phyloP scores from a whole-genome alignment of 208 protist genomes.

The Naegleria lovaniensis region DNA sequence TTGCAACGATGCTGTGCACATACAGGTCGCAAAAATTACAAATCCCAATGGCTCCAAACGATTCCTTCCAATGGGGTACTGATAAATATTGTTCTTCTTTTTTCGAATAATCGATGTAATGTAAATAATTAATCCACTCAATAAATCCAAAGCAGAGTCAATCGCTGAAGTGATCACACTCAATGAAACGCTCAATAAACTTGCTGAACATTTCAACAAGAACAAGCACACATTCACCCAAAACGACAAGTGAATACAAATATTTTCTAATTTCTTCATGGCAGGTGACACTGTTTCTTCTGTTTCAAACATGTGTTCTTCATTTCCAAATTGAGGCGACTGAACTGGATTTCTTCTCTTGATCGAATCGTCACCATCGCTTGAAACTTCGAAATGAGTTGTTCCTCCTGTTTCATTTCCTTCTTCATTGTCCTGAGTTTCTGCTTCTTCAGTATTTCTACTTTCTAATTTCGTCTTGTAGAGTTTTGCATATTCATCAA shows the following conservation, averaged over 20 bases:
- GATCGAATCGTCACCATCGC: too few relatives aligned
- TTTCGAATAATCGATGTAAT: background rate
- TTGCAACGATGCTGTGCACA: slow-evolving; percentile 21
- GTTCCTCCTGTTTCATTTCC: background rate
- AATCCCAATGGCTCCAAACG: slow-evolving; percentile 29
- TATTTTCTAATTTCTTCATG: background rate
- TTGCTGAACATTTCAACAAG: background rate
- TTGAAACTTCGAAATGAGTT: too few relatives aligned
- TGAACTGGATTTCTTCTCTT: too few relatives aligned
- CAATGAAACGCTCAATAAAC: background rate
- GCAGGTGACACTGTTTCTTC: background rate
- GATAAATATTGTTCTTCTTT: background rate
- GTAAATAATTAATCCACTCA: slow-evolving; percentile 18
- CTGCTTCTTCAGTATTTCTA: background rate
- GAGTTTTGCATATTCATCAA: background rate
- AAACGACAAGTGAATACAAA: background rate
- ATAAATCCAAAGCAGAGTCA: slow-evolving; percentile 5
- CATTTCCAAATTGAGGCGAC: background rate
- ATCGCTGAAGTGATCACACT: background rate
- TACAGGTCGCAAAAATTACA: slow-evolving; percentile 26
- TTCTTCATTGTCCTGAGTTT: too few relatives aligned
- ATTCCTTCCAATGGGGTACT: slow-evolving; percentile 28
- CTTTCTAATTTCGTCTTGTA: background rate
- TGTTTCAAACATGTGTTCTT: background rate
- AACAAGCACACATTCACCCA: background rate